Percentiles rank a stretch among this genome's conserved stretches.
These are phyloP conservation scores for Fabrea salina DNA, from an alignment of 169 alveolate species.

Conservation along the genomic window DNA sequence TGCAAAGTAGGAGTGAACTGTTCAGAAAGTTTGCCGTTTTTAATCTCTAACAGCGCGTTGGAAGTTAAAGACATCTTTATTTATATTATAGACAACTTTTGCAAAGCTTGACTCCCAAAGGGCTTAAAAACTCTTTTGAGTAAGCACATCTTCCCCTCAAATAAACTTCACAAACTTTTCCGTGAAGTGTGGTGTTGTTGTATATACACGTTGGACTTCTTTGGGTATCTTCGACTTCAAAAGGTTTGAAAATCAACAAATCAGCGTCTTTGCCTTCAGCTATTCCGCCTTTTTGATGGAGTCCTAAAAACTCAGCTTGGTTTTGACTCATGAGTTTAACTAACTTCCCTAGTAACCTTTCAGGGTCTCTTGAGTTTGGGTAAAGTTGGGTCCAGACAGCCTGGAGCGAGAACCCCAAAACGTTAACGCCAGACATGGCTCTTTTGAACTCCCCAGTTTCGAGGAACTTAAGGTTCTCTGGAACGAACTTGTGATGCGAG, in stretches of 20 bases:
- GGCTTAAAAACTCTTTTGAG: no score
- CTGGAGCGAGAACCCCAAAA: constrained; percentile 30
- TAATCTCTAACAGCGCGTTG: no score
- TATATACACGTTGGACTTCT: neutral
- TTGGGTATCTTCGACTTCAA: neutral
- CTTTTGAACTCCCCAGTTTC: constrained; percentile 31
- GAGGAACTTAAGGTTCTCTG: neutral
- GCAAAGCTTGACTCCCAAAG: no score
- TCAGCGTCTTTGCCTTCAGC: constrained; percentile 38
- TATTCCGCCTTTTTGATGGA: constrained; percentile 31
- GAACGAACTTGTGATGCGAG: constrained; percentile 16
- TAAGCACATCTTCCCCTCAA: constrained; percentile 21
- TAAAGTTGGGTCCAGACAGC: constrained; percentile 25
- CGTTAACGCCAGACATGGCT: constrained; percentile 32
- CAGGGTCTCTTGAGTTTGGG: neutral
- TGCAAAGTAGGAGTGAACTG: no score
- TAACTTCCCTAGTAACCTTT: neutral
- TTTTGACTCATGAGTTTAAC: neutral
- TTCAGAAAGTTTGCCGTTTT: no score
- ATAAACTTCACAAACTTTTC: constrained; percentile 20
- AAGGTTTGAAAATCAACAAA: constrained; percentile 40
- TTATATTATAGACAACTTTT: no score
- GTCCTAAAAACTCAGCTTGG: constrained; percentile 14
- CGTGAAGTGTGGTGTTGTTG: neutral
- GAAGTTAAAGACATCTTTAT: no score